phyloP scores from a whole-genome alignment of 208 protist genomes.

The Crithidia thermophila region DNA sequence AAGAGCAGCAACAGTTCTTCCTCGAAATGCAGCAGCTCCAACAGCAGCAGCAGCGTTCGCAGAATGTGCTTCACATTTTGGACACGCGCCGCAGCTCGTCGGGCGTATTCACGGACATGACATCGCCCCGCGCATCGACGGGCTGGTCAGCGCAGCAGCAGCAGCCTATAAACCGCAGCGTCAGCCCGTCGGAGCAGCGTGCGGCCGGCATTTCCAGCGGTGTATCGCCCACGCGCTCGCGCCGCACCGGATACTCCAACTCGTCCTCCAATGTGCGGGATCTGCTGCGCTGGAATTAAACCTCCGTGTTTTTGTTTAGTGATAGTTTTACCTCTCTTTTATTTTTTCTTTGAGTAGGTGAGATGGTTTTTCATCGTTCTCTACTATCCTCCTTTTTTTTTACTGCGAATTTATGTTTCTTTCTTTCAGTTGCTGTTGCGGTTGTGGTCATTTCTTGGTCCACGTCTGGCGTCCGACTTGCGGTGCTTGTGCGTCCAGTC shows the following conservation, averaged over 20 bases:
- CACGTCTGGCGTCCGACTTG: too few relatives aligned
- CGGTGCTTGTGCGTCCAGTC: too few relatives aligned
- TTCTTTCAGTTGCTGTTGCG: too few relatives aligned
- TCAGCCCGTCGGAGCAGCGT: slow-evolving; percentile 12
- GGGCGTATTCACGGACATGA: neutral
- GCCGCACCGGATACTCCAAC: slow-evolving; percentile 6
- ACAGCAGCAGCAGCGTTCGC: slow-evolving; percentile 19
- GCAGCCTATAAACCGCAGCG: neutral
- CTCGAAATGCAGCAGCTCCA: neutral
- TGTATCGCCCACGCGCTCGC: slow-evolving; percentile 8
- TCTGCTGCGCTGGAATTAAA: slow-evolving; percentile 16
- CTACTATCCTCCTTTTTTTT: too few relatives aligned
- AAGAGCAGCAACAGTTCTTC: slow-evolving; percentile 12
- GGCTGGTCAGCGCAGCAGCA: neutral
- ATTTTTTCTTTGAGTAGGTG: too few relatives aligned
- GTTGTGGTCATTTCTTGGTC: too few relatives aligned
- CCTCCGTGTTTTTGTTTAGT: too few relatives aligned
- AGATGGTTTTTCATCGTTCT: too few relatives aligned
- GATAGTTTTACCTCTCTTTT: too few relatives aligned
- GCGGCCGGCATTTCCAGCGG: slow-evolving; percentile 10
- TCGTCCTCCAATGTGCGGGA: slow-evolving; percentile 16
- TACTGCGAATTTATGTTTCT: too few relatives aligned
- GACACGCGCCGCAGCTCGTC: slow-evolving; percentile 5
- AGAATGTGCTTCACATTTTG: slow-evolving; percentile 13
- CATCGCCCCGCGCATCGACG: slow-evolving; percentile 6